Percentiles rank a stretch among this genome's conserved stretches.
Conservation (phyloP, 129 eudicot species). For the Silybum marianum region DNA sequence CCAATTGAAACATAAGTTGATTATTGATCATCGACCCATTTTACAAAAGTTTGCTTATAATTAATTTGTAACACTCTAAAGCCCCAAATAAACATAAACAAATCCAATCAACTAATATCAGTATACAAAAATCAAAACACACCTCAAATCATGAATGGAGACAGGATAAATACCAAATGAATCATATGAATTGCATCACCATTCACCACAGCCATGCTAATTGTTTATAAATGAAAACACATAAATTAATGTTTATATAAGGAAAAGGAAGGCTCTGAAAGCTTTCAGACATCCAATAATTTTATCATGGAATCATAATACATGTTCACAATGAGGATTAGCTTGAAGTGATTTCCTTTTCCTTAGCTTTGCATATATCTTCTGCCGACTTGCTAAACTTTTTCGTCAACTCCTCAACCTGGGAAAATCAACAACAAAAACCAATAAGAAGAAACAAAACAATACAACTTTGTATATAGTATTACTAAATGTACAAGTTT, state of each 20-base stretch:
- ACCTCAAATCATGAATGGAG: not conserved
- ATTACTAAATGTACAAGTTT: not conserved
- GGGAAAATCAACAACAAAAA: conserved; percentile 14
- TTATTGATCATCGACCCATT: too few relatives aligned
- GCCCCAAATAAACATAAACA: too few relatives aligned
- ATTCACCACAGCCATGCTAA: not conserved
- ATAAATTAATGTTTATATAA: not conserved
- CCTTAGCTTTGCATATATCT: conserved; percentile 96
- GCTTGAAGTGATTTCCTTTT: conserved; percentile 73
- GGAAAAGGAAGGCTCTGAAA: not conserved
- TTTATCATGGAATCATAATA: not conserved
- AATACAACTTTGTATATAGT: not conserved
- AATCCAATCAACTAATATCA: too few relatives aligned
- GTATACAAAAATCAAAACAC: not conserved
- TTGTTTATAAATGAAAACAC: not conserved
- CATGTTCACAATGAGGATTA: not conserved
- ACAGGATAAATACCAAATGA: not conserved
- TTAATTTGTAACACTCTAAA: too few relatives aligned
- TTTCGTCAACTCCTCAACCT: conserved; percentile 92
- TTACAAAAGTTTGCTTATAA: not conserved
- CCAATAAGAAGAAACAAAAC: conserved; percentile 6
- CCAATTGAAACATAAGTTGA: too few relatives aligned
- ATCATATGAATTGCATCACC: not conserved
- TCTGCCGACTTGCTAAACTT: conserved; percentile 87
- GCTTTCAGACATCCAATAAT: not conserved